phyloP scores from a whole-genome alignment of 2,329 filamentous ascomycete genomes.

The Cladosporium sp. region DNA sequence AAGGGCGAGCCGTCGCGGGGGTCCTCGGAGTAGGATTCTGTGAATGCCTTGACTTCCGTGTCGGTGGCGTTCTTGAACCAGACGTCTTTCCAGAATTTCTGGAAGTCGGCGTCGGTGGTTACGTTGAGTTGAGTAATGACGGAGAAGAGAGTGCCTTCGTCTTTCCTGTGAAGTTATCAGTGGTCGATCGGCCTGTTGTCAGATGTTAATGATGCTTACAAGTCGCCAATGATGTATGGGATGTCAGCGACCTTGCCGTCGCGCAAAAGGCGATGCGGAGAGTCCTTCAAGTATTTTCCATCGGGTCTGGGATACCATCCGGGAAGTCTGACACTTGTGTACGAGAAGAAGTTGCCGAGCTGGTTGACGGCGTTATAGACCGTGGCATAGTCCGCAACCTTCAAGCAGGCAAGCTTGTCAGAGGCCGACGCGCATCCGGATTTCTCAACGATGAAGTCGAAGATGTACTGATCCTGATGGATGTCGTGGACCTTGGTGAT shows the following conservation, averaged over 20 bases:
- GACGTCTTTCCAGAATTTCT: constrained; percentile 18
- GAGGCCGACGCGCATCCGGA: constrained; percentile 34
- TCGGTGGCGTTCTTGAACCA: constrained; percentile 17
- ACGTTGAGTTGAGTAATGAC: constrained; percentile 15
- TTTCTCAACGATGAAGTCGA: constrained; percentile 54
- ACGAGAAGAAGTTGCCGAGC: constrained; percentile 17
- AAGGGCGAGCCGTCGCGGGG: constrained; percentile 11
- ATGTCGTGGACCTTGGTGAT: constrained; percentile 12
- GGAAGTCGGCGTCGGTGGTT: constrained; percentile 15
- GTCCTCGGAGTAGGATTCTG: constrained; percentile 15
- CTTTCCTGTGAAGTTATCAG: neutral
- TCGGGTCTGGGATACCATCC: constrained; percentile 17
- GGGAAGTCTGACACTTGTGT: constrained; percentile 7
- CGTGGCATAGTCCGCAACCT: constrained; percentile 33
- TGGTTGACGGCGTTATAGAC: constrained; percentile 13
- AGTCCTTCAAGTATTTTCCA: constrained; percentile 14
- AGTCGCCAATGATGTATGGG: constrained; percentile 15
- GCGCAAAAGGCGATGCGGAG: constrained; percentile 14
- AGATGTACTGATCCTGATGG: constrained; percentile 30
- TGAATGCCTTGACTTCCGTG: constrained; percentile 14
- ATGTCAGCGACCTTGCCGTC: constrained; percentile 15
- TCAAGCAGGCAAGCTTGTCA: constrained; percentile 62
- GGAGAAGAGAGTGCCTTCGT: constrained; percentile 14
- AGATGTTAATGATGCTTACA: neutral
- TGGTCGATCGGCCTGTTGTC: neutral